Evolutionary conservation across 2,329 filamentous ascomycete species (phyloP).

Genomic region (Xylariomycetidae sp.): DNA sequence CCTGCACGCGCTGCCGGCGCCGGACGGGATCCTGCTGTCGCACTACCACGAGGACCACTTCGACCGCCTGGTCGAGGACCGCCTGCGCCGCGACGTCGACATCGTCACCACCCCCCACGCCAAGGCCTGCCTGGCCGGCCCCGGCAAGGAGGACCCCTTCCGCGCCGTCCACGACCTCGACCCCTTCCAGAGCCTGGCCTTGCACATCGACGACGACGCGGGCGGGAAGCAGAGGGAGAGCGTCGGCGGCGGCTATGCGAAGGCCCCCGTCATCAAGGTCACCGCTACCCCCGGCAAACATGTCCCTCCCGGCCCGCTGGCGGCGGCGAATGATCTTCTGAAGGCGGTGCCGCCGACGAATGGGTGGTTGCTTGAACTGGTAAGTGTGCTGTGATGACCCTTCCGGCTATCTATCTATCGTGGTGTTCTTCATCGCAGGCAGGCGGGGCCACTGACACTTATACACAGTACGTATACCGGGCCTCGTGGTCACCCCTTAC

Average conservation of each 20-base stretch:
- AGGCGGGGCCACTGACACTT: too few species aligned
- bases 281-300: conserved; percentile 62
- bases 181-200: conserved; percentile 45
- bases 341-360: conserved; percentile 55
- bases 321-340: conserved; percentile 33
- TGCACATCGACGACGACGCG: conserved; percentile 25
- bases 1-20: conserved; percentile 50
- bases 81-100: conserved; percentile 42
- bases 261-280: conserved; percentile 43
- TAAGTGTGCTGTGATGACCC: too few species aligned
- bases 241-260: conserved; percentile 26
- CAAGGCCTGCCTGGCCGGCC: conserved; percentile 40
- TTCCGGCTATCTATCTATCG: too few species aligned
- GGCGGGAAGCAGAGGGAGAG: conserved; percentile 1
- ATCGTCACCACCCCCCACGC: conserved; percentile 61
- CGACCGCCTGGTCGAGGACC: conserved; percentile 32
- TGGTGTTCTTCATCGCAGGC: too few species aligned
- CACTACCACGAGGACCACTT: conserved; percentile 56
- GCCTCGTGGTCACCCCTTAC: too few species aligned
- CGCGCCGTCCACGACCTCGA: conserved; percentile 48
- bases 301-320: conserved; percentile 37
- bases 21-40: conserved; percentile 55
- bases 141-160: conserved; percentile 41
- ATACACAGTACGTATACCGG: too few species aligned
- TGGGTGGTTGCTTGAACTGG: conserved; percentile 60